These are phyloP conservation scores for Incumbomyces lentus DNA, from an alignment of 2,329 filamentous ascomycete species.

Conservation along the genomic window DNA sequence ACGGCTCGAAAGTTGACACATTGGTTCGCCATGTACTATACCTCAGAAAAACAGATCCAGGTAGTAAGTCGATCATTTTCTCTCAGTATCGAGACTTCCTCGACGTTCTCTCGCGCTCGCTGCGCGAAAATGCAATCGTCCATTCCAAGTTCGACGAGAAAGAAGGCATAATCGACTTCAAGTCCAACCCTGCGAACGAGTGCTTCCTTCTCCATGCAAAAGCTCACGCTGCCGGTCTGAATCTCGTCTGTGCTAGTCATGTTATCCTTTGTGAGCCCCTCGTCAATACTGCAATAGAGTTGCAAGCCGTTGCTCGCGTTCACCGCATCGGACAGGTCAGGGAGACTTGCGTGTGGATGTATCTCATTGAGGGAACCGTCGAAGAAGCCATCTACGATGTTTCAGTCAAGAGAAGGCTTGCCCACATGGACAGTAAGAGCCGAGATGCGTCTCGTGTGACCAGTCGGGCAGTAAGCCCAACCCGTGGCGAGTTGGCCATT, in stretches of 20 bases:
- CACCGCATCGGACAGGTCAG: conserved; percentile 86
- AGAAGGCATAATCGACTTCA: conserved; percentile 66
- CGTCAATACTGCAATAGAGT: conserved; percentile 83
- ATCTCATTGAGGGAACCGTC: conserved; percentile 80
- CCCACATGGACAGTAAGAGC: conserved; percentile 50
- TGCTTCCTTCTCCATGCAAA: conserved; percentile 85
- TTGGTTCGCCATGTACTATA: conserved; percentile 72
- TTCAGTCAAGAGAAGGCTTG: conserved; percentile 65
- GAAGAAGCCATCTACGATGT: conserved; percentile 87
- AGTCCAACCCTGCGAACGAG: conserved; percentile 60
- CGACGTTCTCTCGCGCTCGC: conserved; percentile 58
- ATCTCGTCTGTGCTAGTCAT: conserved; percentile 84
- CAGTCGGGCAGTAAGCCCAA: conserved; percentile 17
- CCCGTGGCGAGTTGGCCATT: conserved; percentile 46
- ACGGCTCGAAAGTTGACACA: conserved; percentile 84
- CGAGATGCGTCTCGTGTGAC: conserved; percentile 21
- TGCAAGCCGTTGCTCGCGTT: conserved; percentile 90
- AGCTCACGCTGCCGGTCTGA: conserved; percentile 78
- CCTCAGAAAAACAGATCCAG: conserved; percentile 73
- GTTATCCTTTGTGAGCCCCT: conserved; percentile 92
- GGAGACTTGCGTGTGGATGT: conserved; percentile 89
- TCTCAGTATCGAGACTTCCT: conserved; percentile 83
- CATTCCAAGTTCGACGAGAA: conserved; percentile 59
- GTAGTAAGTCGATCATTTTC: conserved; percentile 87
- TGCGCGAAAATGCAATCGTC: conserved; percentile 62